Evolutionary conservation across 164 flowering plant genomes (phyloP).

Genomic region (Macadamia tetraphylla): DNA sequence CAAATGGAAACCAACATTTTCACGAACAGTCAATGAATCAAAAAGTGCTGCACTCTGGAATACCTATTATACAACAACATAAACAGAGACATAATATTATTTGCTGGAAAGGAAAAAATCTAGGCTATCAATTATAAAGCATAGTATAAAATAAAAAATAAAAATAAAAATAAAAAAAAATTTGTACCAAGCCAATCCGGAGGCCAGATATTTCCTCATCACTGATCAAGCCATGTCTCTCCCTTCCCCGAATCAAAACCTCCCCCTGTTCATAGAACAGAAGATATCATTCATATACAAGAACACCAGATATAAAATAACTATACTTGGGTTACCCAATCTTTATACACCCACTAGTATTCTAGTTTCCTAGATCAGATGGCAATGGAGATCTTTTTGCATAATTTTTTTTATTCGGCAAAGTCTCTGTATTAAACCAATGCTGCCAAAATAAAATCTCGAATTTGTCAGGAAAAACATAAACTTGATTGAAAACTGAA

Average conservation of each 20-base stretch:
- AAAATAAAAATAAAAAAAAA: conserved; percentile 3
- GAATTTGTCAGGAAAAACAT: no score
- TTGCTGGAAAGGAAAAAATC: neutral
- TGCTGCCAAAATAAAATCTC: no score
- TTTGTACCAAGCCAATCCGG: conserved; percentile 87
- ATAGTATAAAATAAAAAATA: neutral
- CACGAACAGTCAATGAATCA: conserved; percentile 93
- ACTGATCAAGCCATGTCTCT: conserved; percentile 76
- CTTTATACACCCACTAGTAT: no score
- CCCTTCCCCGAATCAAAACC: conserved; percentile 72
- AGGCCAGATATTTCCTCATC: conserved; percentile 89
- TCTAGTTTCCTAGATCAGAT: no score
- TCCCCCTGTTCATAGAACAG: conserved; percentile 63
- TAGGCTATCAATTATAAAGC: neutral
- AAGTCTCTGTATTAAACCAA: no score
- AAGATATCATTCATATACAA: neutral
- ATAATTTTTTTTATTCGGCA: no score
- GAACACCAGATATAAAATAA: neutral
- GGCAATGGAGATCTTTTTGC: no score
- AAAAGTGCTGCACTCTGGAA: conserved; percentile 99
- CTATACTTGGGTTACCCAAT: no score
- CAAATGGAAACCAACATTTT: conserved; percentile 98
- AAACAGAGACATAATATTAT: neutral
- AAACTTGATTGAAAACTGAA: no score
- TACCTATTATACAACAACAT: conserved; percentile 40